phyloP scores from a whole-genome alignment of 345 rosid species.

The Linum lewisii region DNA sequence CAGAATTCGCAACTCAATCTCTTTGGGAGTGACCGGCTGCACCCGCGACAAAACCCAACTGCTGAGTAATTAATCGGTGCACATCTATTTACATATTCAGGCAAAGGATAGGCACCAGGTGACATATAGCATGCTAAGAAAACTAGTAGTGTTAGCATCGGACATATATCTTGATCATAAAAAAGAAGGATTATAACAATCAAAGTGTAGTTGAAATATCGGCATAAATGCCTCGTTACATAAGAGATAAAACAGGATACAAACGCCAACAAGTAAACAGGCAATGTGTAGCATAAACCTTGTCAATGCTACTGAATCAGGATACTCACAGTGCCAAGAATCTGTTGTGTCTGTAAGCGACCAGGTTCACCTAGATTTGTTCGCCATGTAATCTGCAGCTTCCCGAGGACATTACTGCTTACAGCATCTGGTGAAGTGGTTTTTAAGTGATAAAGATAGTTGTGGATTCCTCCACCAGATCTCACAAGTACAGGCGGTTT shows the following conservation, averaged over 20 bases:
- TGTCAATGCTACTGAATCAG: neutral
- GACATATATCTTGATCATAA: too few species aligned
- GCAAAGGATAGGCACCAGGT: too few species aligned
- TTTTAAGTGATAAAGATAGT: conserved; percentile 68
- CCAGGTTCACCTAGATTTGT: conserved; percentile 97
- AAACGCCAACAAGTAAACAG: too few species aligned
- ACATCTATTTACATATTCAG: neutral
- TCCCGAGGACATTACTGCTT: conserved; percentile 71
- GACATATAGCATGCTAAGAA: too few species aligned
- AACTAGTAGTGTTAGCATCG: too few species aligned
- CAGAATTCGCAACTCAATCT: conserved; percentile 54
- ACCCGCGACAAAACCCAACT: conserved; percentile 9
- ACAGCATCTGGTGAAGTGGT: conserved; percentile 36
- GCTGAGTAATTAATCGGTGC: conserved; percentile 3
- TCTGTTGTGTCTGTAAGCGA: conserved; percentile 94
- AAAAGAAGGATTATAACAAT: too few species aligned
- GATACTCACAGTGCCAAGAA: conserved; percentile 73
- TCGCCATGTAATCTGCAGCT: conserved; percentile 95
- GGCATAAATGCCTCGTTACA: too few species aligned
- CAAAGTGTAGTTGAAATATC: too few species aligned
- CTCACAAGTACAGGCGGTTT: conserved; percentile 68
- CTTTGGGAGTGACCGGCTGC: conserved; percentile 62
- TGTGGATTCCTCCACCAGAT: conserved; percentile 84
- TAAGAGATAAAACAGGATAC: too few species aligned
- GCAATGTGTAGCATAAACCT: too few species aligned